Conservation (phyloP, 768 basidiomycete species). For the Tubosaeta sp. region DNA sequence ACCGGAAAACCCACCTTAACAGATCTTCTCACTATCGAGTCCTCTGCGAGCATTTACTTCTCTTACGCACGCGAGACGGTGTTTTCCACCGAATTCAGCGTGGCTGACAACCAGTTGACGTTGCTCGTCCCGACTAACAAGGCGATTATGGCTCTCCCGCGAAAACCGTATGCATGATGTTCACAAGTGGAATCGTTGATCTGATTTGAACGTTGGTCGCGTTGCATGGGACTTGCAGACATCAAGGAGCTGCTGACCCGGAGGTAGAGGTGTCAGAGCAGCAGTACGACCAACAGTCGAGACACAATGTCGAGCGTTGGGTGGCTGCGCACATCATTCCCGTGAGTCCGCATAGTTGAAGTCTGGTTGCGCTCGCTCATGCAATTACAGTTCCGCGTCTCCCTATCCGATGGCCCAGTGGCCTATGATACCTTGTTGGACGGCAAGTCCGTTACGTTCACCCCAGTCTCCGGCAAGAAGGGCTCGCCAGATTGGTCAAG, state of each 20-base stretch:
- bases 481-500: conserved; percentile 52
- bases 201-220: neutral
- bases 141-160: conserved; percentile 73
- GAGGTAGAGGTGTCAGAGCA: conserved; percentile 58
- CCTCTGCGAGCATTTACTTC: conserved; percentile 76
- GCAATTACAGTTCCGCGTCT: conserved; percentile 38
- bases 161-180: conserved; percentile 67
- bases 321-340: conserved; percentile 81
- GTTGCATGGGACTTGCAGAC: conserved; percentile 36
- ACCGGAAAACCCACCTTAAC: conserved; percentile 54
- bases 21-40: conserved; percentile 75
- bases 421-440: conserved; percentile 57
- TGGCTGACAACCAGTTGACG: conserved; percentile 37
- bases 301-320: conserved; percentile 73
- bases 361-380: neutral
- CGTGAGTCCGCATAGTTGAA: conserved; percentile 38
- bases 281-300: conserved; percentile 57
- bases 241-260: conserved; percentile 51
- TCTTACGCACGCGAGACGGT: conserved; percentile 74
- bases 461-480: conserved; percentile 30
- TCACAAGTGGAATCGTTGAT: neutral
- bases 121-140: conserved; percentile 84
- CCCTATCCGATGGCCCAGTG: conserved; percentile 34
- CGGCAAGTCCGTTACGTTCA: conserved; percentile 56
- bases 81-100: conserved; percentile 47